Evolutionary conservation across 345 rosid genomes (phyloP).

Genomic region (Zanthoxylum bungeanum): DNA sequence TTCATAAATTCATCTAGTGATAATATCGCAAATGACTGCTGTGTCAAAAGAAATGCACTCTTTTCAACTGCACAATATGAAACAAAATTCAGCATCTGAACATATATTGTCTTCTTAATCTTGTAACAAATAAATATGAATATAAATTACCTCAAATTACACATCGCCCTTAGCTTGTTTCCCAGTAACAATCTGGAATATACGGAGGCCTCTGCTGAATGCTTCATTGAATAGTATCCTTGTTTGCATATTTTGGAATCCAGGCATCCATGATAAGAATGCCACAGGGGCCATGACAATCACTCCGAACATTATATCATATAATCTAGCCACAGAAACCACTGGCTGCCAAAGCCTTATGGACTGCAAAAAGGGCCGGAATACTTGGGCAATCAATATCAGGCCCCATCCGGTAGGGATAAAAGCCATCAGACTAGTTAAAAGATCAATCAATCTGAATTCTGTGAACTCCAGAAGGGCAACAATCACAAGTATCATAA

Average conservation of each 20-base stretch:
- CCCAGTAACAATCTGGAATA: conserved; percentile 77
- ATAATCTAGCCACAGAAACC: conserved; percentile 76
- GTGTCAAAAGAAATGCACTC: not conserved
- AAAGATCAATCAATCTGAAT: conserved; percentile 56
- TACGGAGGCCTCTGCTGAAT: conserved; percentile 85
- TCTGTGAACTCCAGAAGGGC: conserved; percentile 63
- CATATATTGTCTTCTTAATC: not conserved
- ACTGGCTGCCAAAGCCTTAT: conserved; percentile 67
- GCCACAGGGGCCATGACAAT: conserved; percentile 85
- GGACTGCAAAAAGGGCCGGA: conserved; percentile 58
- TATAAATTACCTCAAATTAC: conserved; percentile 35
- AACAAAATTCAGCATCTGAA: not conserved
- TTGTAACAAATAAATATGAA: not conserved
- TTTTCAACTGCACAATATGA: not conserved
- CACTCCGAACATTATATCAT: conserved; percentile 75
- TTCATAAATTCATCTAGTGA: not conserved
- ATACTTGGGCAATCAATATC: conserved; percentile 73
- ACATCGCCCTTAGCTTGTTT: conserved; percentile 48
- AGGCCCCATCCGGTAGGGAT: conserved; percentile 92
- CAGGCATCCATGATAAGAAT: conserved; percentile 89
- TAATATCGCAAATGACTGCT: not conserved
- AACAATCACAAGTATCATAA: conserved; percentile 54
- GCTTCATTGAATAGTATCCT: conserved; percentile 86
- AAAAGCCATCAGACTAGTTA: conserved; percentile 84
- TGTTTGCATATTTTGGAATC: conserved; percentile 91